Percentiles rank a stretch among this genome's conserved stretches.
Conservation (phyloP, 2,329 filamentous ascomycete species). For the Magnaporthiopsis incrustans region DNA sequence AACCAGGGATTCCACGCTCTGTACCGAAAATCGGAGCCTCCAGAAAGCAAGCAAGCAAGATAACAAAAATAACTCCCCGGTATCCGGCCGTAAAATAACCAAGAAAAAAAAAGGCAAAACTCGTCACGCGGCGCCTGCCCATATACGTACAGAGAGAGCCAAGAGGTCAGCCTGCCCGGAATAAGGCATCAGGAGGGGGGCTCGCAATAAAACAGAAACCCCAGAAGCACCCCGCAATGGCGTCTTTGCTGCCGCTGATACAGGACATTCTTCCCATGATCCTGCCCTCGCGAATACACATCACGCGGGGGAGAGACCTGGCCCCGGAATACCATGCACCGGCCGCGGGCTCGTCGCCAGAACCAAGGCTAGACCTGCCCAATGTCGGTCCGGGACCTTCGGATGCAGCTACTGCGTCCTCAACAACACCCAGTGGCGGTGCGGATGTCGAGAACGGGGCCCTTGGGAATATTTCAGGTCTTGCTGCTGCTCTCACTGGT, state of each 20-base stretch:
- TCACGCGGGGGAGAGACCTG: conserved; percentile 41
- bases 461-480: neutral
- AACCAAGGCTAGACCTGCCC: conserved; percentile 9
- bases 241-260: conserved; percentile 45
- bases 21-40: neutral
- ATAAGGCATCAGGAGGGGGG: neutral
- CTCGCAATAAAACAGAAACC: neutral
- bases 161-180: conserved; percentile 5
- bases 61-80: neutral
- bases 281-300: conserved; percentile 47
- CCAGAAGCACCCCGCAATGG: conserved; percentile 27
- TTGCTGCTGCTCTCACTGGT: neutral
- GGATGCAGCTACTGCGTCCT: neutral
- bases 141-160: conserved; percentile 1
- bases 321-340: conserved; percentile 17
- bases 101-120: neutral
- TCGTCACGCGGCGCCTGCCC: neutral
- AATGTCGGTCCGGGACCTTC: neutral
- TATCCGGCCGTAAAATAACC: neutral
- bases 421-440: neutral
- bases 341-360: conserved; percentile 14
- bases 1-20: neutral
- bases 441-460: neutral
- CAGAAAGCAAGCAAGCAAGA: neutral
- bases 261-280: conserved; percentile 53